Conservation (phyloP, 2,329 filamentous ascomycete species). For the Aspergillus sp. region DNA sequence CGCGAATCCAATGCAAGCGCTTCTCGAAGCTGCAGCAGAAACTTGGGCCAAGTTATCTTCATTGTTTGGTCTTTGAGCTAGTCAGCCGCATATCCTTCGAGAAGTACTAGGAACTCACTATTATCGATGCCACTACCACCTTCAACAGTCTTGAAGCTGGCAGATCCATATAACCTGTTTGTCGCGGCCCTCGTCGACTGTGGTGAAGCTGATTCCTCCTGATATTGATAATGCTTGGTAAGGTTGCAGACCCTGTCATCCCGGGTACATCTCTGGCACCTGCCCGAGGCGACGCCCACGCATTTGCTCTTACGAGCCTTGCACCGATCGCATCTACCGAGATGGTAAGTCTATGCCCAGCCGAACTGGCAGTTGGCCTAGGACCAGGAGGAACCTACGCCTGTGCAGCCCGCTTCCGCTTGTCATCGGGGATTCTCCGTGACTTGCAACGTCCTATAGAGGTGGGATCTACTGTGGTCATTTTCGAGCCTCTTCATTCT, state of each 20-base stretch:
- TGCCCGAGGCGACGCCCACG: slow-evolving; percentile 25
- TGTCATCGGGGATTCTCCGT: neutral
- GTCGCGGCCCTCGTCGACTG: neutral
- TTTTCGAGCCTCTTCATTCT: no score
- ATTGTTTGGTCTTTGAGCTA: neutral
- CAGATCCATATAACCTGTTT: neutral
- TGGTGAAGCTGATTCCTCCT: neutral
- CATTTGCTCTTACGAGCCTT: slow-evolving; percentile 39
- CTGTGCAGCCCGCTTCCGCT: neutral
- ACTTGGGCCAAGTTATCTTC: slow-evolving; percentile 12
- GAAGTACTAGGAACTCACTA: neutral
- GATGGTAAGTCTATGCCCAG: no score
- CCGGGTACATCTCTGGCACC: slow-evolving; percentile 24
- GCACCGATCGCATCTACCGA: slow-evolving; percentile 31
- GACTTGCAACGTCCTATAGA: neutral
- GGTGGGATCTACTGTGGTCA: neutral
- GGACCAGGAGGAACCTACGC: neutral
- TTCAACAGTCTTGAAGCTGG: neutral
- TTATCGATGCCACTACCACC: no score
- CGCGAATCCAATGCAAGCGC: slow-evolving; percentile 15
- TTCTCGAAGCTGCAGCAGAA: slow-evolving; percentile 17
- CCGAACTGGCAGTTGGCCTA: no score
- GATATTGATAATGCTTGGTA: neutral
- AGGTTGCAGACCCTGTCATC: neutral
- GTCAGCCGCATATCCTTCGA: slow-evolving; percentile 7